phyloP scores from a whole-genome alignment of 768 basidiomycete species.

The Trametes cinnabarina region DNA sequence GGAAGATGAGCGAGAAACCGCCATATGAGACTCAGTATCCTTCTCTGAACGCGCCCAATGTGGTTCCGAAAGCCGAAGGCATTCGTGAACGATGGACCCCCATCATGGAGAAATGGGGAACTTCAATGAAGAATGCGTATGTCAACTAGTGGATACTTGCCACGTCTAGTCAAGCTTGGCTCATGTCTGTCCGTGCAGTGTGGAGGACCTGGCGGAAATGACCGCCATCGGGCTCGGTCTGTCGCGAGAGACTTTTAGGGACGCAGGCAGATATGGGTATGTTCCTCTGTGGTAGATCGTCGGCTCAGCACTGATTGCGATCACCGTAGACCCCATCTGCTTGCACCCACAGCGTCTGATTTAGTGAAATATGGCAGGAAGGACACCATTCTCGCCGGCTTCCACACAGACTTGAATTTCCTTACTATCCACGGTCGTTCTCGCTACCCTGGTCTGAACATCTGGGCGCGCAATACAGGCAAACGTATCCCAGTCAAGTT shows the following conservation, averaged over 20 bases:
- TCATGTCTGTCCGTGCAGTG: slow-evolving; percentile 44
- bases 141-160: slow-evolving; percentile 26
- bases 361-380: slow-evolving; percentile 72
- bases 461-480: slow-evolving; percentile 94
- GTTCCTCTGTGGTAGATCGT: slow-evolving; percentile 22
- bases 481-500: slow-evolving; percentile 87
- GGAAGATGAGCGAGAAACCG: slow-evolving; percentile 73
- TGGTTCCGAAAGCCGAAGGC: slow-evolving; percentile 62
- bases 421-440: slow-evolving; percentile 89
- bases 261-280: slow-evolving; percentile 84
- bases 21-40: slow-evolving; percentile 81
- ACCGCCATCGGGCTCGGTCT: slow-evolving; percentile 79
- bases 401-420: slow-evolving; percentile 93
- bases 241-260: slow-evolving; percentile 62
- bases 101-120: slow-evolving; percentile 85
- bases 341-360: slow-evolving; percentile 94
- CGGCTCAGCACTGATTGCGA: background rate
- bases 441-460: slow-evolving; percentile 83
- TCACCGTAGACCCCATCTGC: slow-evolving; percentile 67
- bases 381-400: slow-evolving; percentile 88
- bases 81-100: slow-evolving; percentile 65
- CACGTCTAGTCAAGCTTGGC: background rate
- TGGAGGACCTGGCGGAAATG: slow-evolving; percentile 88
- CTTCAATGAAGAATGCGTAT: slow-evolving; percentile 83
- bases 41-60: slow-evolving; percentile 74